These are phyloP conservation scores for Kickxella alabastrina DNA, from an alignment of 192 early-diverging fungal genomes.

Conservation along the genomic window DNA sequence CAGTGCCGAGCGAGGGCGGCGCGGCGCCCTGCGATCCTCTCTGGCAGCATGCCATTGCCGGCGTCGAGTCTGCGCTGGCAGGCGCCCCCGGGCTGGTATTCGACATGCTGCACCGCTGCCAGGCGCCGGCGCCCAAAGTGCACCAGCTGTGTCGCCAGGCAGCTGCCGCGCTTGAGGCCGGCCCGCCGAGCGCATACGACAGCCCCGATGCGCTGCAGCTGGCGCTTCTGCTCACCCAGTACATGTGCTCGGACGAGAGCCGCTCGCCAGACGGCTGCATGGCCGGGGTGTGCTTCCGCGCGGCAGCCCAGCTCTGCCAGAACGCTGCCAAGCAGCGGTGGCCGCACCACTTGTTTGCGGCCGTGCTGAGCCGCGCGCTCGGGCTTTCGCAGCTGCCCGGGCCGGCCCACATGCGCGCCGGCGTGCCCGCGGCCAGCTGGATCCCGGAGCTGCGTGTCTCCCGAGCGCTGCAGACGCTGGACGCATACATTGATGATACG, in stretches of 20 bases:
- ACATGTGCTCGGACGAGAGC: conserved; percentile 1
- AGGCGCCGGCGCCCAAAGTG: neutral
- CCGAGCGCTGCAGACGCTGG: conserved; percentile 20
- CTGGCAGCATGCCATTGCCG: conserved; percentile 38
- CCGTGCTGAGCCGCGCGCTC: neutral
- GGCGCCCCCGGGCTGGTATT: conserved; percentile 28
- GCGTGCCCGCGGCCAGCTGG: conserved; percentile 10
- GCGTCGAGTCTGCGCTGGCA: conserved; percentile 20
- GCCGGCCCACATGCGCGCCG: neutral
- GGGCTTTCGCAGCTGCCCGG: neutral
- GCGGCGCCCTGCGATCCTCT: conserved; percentile 6
- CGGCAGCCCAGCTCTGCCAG: conserved; percentile 21
- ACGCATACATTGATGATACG: conserved; percentile 6
- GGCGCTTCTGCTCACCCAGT: conserved; percentile 23
- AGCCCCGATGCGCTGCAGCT: conserved; percentile 14
- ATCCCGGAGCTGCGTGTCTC: conserved; percentile 23
- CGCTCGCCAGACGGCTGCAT: conserved; percentile 4
- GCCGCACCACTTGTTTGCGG: conserved; percentile 22
- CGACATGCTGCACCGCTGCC: conserved; percentile 16
- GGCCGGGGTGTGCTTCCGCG: conserved; percentile 1
- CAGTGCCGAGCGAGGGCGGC: neutral
- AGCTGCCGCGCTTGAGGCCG: conserved; percentile 16
- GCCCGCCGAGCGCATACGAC: conserved; percentile 1
- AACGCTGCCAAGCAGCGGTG: conserved; percentile 16
- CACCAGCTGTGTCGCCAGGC: conserved; percentile 34